Percentiles rank a stretch among this genome's conserved stretches.
phyloP scores from a whole-genome alignment of 176 grass and related monocot species.

The Oryza glaberrima region DNA sequence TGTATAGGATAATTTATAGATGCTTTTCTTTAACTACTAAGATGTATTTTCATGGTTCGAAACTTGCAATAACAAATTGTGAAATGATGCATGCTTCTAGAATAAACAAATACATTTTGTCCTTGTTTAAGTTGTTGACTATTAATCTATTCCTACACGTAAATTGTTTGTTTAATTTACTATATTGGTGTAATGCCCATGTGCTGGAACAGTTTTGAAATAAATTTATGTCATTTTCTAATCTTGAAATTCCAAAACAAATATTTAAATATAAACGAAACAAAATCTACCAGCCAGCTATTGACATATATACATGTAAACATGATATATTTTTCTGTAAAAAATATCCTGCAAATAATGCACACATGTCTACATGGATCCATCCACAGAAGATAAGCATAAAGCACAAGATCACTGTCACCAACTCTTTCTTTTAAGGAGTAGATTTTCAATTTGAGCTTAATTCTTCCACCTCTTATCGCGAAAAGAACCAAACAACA shows the following conservation, averaged over 20 bases:
- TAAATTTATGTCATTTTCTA: not conserved
- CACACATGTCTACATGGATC: not conserved
- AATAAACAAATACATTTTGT: conserved; percentile 9
- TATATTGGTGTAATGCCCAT: not conserved
- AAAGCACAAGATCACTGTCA: not conserved
- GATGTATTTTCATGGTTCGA: conserved; percentile 8
- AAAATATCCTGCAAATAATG: not conserved
- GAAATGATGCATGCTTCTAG: not conserved
- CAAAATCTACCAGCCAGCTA: no score
- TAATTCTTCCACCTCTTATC: not conserved
- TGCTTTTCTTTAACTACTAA: not conserved
- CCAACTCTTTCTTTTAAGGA: not conserved
- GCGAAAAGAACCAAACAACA: not conserved
- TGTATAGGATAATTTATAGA: not conserved
- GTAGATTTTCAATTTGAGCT: not conserved
- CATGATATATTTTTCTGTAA: not conserved
- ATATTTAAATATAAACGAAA: not conserved
- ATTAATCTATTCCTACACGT: conserved; percentile 23
- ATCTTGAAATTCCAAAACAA: not conserved
- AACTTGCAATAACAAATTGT: conserved; percentile 3
- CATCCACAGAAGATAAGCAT: not conserved
- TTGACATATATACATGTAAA: no score
- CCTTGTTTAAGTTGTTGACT: not conserved
- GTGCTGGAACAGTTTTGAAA: not conserved
- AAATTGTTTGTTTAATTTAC: conserved; percentile 12